These are phyloP conservation scores for Zygosaccharomyces bailii DNA, from an alignment of 805 yeast species.

Conservation along the genomic window DNA sequence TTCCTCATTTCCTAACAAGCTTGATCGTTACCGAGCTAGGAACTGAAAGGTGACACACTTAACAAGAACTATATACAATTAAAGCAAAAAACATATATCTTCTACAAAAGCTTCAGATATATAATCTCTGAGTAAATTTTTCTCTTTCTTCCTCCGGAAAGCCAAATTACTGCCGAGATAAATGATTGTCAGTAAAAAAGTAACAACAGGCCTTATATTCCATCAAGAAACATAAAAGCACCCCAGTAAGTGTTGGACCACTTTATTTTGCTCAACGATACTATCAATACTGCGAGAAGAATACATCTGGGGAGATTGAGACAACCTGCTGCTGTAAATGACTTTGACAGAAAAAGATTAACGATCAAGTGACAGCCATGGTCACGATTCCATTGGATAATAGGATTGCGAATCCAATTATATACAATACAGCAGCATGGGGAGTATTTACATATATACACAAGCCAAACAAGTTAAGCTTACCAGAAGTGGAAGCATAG, in stretches of 20 bases:
- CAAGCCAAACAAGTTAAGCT: slow-evolving; percentile 67
- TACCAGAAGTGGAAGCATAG: slow-evolving; percentile 41
- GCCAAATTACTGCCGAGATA: too few species aligned
- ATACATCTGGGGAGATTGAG: slow-evolving; percentile 71
- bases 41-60: too few species aligned
- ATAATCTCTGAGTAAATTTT: too few species aligned
- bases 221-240: slow-evolving; percentile 65
- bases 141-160: too few species aligned
- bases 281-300: slow-evolving; percentile 65
- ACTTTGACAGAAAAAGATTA: slow-evolving; percentile 64
- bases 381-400: slow-evolving; percentile 58
- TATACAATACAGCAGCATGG: slow-evolving; percentile 56
- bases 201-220: too few species aligned
- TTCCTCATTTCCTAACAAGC: too few species aligned
- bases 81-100: too few species aligned
- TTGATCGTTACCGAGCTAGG: too few species aligned
- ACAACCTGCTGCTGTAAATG: slow-evolving; percentile 73
- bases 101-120: too few species aligned
- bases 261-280: slow-evolving; percentile 61
- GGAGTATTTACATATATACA: slow-evolving; percentile 48
- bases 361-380: slow-evolving; percentile 63
- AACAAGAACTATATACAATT: too few species aligned
- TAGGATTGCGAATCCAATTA: slow-evolving; percentile 54
- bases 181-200: too few species aligned
- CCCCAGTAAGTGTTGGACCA: slow-evolving; percentile 63